These are phyloP conservation scores for Acmispon strigosus DNA, from an alignment of 306 rosid species.

Conservation along the genomic window DNA sequence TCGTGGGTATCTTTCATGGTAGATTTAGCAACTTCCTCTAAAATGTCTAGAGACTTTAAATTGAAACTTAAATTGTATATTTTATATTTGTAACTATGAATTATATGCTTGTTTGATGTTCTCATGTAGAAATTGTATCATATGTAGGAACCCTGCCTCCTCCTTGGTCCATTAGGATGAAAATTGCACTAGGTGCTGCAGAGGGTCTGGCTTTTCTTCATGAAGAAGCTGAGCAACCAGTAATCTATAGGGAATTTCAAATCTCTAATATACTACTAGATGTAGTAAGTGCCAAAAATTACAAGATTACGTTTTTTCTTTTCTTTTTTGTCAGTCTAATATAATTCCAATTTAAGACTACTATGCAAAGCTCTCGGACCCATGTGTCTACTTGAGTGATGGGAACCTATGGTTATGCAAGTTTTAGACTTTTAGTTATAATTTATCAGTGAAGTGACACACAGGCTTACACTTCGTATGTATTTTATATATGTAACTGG, in stretches of 20 bases:
- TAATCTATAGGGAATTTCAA: slow-evolving; percentile 91
- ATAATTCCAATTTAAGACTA: slow-evolving; percentile 55
- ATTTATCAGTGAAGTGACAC: not conserved
- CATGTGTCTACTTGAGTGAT: slow-evolving; percentile 96
- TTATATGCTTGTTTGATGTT: slow-evolving; percentile 11
- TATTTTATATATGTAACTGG: not conserved
- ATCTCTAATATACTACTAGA: slow-evolving; percentile 92
- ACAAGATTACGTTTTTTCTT: not conserved
- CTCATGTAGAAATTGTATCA: slow-evolving; percentile 18
- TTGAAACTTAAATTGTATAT: not conserved
- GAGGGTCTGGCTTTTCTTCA: slow-evolving; percentile 97
- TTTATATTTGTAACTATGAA: not conserved
- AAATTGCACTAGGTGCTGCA: slow-evolving; percentile 96
- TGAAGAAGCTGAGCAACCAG: slow-evolving; percentile 93
- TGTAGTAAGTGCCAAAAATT: slow-evolving; percentile 60
- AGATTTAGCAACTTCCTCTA: slow-evolving; percentile 5
- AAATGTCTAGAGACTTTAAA: not conserved
- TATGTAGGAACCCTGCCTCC: slow-evolving; percentile 86
- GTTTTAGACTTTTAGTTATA: not conserved
- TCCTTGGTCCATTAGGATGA: slow-evolving; percentile 97
- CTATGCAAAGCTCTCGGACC: slow-evolving; percentile 95
- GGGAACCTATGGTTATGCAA: slow-evolving; percentile 97
- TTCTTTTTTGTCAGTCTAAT: slow-evolving; percentile 26
- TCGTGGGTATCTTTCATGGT: slow-evolving; percentile 1
- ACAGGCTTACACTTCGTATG: not conserved